Percentiles rank a stretch among this genome's conserved stretches.
These are phyloP conservation scores for Knoxdaviesia capensis DNA, from an alignment of 2,329 filamentous ascomycete species.

Conservation along the genomic window DNA sequence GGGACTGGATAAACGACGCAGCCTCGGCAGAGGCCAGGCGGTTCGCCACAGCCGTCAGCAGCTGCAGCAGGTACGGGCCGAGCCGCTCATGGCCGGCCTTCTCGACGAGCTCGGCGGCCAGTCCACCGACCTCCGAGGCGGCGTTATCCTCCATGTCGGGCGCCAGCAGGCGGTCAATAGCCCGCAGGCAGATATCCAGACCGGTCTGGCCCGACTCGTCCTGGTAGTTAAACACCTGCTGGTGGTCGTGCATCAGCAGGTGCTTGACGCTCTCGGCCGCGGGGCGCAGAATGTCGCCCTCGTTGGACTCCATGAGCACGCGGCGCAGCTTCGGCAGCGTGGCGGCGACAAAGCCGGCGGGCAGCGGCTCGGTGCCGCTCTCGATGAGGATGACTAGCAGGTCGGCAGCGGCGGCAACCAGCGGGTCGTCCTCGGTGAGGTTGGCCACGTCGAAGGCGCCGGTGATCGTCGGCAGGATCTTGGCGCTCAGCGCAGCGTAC, in stretches of 20 bases:
- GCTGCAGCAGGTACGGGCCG: slow-evolving; percentile 72
- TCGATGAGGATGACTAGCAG: slow-evolving; percentile 64
- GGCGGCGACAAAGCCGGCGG: slow-evolving; percentile 65
- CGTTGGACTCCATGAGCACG: slow-evolving; percentile 63
- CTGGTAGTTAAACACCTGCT: slow-evolving; percentile 75
- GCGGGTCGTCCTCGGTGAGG: slow-evolving; percentile 63
- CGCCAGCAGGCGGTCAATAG: slow-evolving; percentile 78
- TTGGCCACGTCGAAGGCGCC: slow-evolving; percentile 78
- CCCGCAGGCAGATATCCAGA: slow-evolving; percentile 71
- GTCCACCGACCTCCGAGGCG: slow-evolving; percentile 84
- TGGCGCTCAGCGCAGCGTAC: slow-evolving; percentile 63
- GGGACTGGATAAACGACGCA: slow-evolving; percentile 80
- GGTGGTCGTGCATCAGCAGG: slow-evolving; percentile 73
- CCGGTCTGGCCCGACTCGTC: slow-evolving; percentile 65
- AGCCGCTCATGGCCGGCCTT: slow-evolving; percentile 83
- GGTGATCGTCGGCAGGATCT: slow-evolving; percentile 71
- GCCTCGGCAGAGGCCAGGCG: slow-evolving; percentile 66
- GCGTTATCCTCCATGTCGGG: slow-evolving; percentile 77
- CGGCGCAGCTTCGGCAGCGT: slow-evolving; percentile 74
- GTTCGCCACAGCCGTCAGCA: slow-evolving; percentile 73
- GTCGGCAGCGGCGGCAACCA: slow-evolving; percentile 75
- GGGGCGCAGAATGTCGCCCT: slow-evolving; percentile 73
- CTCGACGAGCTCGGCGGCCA: slow-evolving; percentile 87
- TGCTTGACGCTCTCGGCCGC: slow-evolving; percentile 75
- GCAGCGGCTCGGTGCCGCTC: slow-evolving; percentile 68